Conservation (phyloP, 306 rosid species). For the Rosa chinensis region DNA sequence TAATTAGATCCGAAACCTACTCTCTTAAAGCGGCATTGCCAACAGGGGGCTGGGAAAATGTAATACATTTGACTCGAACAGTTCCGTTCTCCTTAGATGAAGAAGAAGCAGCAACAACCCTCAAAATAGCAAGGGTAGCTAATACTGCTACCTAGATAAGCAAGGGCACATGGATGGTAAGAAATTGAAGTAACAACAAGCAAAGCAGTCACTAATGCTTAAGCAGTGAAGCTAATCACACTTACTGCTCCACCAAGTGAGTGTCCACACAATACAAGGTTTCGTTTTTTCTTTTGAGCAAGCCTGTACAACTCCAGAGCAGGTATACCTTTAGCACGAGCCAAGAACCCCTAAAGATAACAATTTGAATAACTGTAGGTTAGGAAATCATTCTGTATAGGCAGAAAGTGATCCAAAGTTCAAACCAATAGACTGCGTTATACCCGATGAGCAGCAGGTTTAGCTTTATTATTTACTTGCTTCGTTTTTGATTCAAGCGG, state of each 20-base stretch:
- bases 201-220: background rate
- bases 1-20: slow-evolving; percentile 47
- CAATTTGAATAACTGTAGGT: slow-evolving; percentile 5
- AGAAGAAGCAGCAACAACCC: slow-evolving; percentile 93
- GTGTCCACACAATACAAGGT: slow-evolving; percentile 95
- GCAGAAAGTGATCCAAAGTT: background rate
- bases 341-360: slow-evolving; percentile 80
- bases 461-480: slow-evolving; percentile 54
- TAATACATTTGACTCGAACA: slow-evolving; percentile 76
- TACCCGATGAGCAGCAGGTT: slow-evolving; percentile 97
- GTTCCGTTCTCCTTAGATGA: slow-evolving; percentile 73
- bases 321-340: slow-evolving; percentile 98
- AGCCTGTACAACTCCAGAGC: slow-evolving; percentile 91
- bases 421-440: slow-evolving; percentile 15
- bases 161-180: slow-evolving; percentile 21
- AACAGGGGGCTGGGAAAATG: slow-evolving; percentile 98
- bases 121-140: slow-evolving; percentile 98
- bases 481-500: slow-evolving; percentile 70
- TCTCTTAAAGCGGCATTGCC: slow-evolving; percentile 99
- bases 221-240: slow-evolving; percentile 25
- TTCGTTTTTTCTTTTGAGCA: slow-evolving; percentile 93
- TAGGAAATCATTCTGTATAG: background rate
- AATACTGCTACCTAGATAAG: slow-evolving; percentile 75
- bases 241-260: slow-evolving; percentile 99
- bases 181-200: slow-evolving; percentile 19